A percentile compares a stretch with the other conserved stretches of the same genome.
phyloP scores from a whole-genome alignment of 371 early-diverging fungal genomes.

The Rhizopus delemar region DNA sequence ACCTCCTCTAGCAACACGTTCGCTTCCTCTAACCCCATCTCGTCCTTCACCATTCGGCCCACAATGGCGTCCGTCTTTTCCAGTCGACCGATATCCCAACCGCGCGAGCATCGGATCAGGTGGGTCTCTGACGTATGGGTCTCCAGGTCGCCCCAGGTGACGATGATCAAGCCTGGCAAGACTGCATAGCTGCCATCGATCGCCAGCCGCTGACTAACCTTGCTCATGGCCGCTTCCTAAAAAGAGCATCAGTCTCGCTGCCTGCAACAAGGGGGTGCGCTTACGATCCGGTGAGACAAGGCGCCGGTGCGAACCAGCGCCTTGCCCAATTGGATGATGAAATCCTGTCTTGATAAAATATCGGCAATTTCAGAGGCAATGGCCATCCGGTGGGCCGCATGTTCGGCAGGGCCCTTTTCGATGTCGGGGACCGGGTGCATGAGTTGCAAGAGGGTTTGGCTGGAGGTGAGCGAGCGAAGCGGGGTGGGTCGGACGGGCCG shows the following conservation, averaged over 20 bases:
- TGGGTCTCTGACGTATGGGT: conserved; percentile 77
- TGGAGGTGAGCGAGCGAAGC: conserved; percentile 23
- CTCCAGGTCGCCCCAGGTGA: conserved; percentile 72
- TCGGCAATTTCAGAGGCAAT: conserved; percentile 47
- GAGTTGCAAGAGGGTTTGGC: conserved; percentile 20
- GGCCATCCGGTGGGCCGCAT: conserved; percentile 26
- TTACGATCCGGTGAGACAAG: conserved; percentile 71
- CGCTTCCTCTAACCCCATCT: conserved; percentile 57
- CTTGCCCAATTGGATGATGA: conserved; percentile 68
- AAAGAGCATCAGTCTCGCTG: neutral
- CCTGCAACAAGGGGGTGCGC: conserved; percentile 20
- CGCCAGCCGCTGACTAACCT: conserved; percentile 56
- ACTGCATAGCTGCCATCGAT: conserved; percentile 61
- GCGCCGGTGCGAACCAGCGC: conserved; percentile 73
- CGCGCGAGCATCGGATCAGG: conserved; percentile 56
- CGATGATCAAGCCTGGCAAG: conserved; percentile 67
- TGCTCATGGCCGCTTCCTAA: conserved; percentile 64
- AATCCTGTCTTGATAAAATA: conserved; percentile 66
- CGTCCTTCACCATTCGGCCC: conserved; percentile 48
- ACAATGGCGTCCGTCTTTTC: conserved; percentile 59
- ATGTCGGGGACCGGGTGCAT: conserved; percentile 5
- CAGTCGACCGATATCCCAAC: conserved; percentile 64
- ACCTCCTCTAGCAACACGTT: conserved; percentile 59
- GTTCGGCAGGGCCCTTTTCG: conserved; percentile 7
- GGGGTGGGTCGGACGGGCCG: conserved; percentile 16